A percentile compares a stretch with the other conserved stretches of the same genome.
These are phyloP conservation scores for Amanita jacksonii DNA, from an alignment of 768 basidiomycete species.

Conservation along the genomic window DNA sequence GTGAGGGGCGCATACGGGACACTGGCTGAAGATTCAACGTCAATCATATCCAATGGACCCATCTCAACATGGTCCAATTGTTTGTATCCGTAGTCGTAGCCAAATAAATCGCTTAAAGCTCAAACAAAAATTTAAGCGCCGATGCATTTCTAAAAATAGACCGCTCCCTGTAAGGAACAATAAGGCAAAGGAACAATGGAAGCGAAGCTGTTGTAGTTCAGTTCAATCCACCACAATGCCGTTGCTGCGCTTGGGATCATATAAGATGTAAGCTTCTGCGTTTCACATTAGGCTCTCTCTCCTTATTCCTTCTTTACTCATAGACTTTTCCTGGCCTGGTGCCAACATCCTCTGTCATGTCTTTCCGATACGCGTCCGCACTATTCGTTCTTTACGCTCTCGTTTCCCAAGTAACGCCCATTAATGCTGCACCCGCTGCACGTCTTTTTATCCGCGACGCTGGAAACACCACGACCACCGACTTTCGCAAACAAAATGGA, in stretches of 20 bases:
- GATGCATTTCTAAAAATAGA: no score
- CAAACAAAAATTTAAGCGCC: no score
- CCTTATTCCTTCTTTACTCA: not conserved
- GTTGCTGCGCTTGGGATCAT: not conserved
- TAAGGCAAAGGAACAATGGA: no score
- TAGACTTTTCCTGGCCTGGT: constrained; percentile 4
- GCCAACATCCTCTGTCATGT: constrained; percentile 4
- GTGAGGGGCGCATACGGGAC: constrained; percentile 6
- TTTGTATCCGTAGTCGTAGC: constrained; percentile 3
- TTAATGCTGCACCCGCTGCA: constrained; percentile 24
- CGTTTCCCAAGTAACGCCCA: constrained; percentile 20
- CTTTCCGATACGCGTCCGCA: constrained; percentile 10
- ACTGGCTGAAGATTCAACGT: constrained; percentile 62
- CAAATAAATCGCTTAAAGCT: not conserved
- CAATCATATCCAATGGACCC: constrained; percentile 15
- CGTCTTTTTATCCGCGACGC: constrained; percentile 17
- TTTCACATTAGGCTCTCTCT: not conserved
- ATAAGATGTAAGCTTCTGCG: not conserved
- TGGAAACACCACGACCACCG: constrained; percentile 5
- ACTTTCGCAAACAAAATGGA: constrained; percentile 32
- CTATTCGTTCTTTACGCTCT: constrained; percentile 14
- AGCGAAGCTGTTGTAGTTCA: no score
- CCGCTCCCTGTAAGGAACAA: no score
- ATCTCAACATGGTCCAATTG: constrained; percentile 8
- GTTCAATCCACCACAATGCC: no score